Evolutionary conservation across 768 basidiomycete genomes (phyloP).

Genomic region (Galerina sulciceps): DNA sequence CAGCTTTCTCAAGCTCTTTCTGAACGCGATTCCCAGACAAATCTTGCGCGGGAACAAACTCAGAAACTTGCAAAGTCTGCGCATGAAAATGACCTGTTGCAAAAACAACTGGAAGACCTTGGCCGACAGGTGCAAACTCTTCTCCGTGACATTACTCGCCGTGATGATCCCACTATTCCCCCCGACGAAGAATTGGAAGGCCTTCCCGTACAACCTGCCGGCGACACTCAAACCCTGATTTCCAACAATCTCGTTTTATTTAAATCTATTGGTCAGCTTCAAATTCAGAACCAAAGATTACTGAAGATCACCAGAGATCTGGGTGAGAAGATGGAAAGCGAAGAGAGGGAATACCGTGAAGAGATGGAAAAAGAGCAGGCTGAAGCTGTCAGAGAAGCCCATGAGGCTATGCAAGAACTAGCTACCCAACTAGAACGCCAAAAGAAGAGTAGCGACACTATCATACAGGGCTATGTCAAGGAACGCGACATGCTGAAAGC

Average conservation of each 20-base stretch:
- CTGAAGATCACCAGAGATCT: conserved; percentile 84
- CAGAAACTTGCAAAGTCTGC: conserved; percentile 64
- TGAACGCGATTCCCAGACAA: conserved; percentile 72
- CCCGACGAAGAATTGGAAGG: conserved; percentile 64
- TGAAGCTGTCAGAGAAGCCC: conserved; percentile 85
- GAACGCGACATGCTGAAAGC: conserved; percentile 86
- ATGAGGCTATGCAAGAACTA: conserved; percentile 82
- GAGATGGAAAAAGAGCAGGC: conserved; percentile 73
- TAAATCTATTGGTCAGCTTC: conserved; percentile 77
- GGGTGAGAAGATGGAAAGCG: conserved; percentile 82
- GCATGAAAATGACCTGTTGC: conserved; percentile 68
- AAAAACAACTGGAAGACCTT: conserved; percentile 81
- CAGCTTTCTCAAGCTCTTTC: conserved; percentile 77
- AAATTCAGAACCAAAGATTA: conserved; percentile 90
- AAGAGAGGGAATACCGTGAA: conserved; percentile 78
- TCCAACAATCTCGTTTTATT: conserved; percentile 89
- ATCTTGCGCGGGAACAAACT: conserved; percentile 57
- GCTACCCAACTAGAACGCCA: conserved; percentile 79
- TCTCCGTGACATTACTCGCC: conserved; percentile 78
- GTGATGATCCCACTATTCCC: conserved; percentile 82
- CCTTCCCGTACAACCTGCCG: conserved; percentile 41
- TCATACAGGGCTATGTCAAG: conserved; percentile 81
- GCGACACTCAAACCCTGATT: conserved; percentile 79
- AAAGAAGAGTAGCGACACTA: conserved; percentile 68
- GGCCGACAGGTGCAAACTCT: conserved; percentile 84